A percentile compares a stretch with the other conserved stretches of the same genome.
Evolutionary conservation across 2,329 filamentous ascomycete genomes (phyloP).

Genomic region (Lomentospora prolificans): DNA sequence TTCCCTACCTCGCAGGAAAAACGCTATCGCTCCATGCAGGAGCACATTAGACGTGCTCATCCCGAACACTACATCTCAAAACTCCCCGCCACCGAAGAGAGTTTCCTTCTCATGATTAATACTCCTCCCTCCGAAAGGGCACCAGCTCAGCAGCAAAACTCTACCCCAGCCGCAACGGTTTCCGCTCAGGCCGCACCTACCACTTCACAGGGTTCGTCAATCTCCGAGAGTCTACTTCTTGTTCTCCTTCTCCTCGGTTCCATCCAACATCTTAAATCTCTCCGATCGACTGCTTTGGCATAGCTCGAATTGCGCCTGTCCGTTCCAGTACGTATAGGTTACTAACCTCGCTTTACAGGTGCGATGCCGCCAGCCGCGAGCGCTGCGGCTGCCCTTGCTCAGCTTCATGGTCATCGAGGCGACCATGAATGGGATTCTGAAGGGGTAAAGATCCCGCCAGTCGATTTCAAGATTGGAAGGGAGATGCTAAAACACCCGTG

Average conservation of each 20-base stretch:
- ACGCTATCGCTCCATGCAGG: slow-evolving; percentile 96
- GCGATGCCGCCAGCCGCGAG: slow-evolving; percentile 39
- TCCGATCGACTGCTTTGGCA: not conserved
- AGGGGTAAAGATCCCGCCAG: slow-evolving; percentile 42
- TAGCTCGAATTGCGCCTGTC: not conserved
- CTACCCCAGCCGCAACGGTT: slow-evolving; percentile 12
- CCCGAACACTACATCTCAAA: slow-evolving; percentile 96
- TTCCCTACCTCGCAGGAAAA: slow-evolving; percentile 62
- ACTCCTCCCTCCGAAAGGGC: slow-evolving; percentile 69
- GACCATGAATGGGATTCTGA: slow-evolving; percentile 72
- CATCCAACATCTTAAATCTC: not conserved
- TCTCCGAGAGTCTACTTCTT: slow-evolving; percentile 11
- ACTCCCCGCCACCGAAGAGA: slow-evolving; percentile 94
- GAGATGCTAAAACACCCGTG: slow-evolving; percentile 3
- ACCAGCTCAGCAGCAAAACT: slow-evolving; percentile 22
- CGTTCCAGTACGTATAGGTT: not conserved
- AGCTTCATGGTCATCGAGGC: slow-evolving; percentile 67
- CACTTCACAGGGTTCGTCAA: slow-evolving; percentile 12
- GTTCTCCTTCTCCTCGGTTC: not conserved
- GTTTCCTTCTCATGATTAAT: slow-evolving; percentile 93
- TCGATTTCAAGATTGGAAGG: slow-evolving; percentile 8
- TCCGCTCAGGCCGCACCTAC: slow-evolving; percentile 22
- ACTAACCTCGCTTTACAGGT: slow-evolving; percentile 3
- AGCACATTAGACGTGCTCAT: slow-evolving; percentile 95
- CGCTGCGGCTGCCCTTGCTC: slow-evolving; percentile 77